Conservation (phyloP, 192 early-diverging fungal species). For the Coemansia sp. region DNA sequence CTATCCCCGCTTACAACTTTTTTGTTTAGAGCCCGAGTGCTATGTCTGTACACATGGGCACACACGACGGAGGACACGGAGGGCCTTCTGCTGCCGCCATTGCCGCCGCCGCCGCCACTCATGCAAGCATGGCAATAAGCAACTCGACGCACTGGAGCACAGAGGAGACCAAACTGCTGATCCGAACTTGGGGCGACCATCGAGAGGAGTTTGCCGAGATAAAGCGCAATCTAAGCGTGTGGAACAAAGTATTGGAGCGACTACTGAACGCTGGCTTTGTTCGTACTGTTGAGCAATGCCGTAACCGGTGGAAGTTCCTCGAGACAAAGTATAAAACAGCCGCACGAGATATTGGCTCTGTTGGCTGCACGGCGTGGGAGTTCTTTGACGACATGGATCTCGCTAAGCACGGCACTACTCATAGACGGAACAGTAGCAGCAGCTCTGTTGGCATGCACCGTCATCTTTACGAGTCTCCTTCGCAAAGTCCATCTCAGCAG, state of each 20-base stretch:
- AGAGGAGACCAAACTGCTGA: constrained; percentile 50
- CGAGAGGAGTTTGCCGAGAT: constrained; percentile 57
- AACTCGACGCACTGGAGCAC: constrained; percentile 60
- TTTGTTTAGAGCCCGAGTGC: constrained; percentile 15
- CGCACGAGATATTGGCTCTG: constrained; percentile 17
- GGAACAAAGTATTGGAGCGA: constrained; percentile 57
- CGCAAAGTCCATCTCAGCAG: constrained; percentile 7
- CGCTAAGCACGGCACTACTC: constrained; percentile 37
- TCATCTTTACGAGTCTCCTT: constrained; percentile 1
- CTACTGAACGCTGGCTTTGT: constrained; percentile 49
- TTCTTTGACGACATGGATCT: constrained; percentile 51
- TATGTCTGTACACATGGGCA: constrained; percentile 27
- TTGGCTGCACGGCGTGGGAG: constrained; percentile 45
- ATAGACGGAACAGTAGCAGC: constrained; percentile 18
- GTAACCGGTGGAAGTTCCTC: constrained; percentile 58
- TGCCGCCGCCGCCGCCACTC: constrained; percentile 30
- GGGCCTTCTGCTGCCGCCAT: constrained; percentile 32
- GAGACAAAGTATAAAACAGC: constrained; percentile 55
- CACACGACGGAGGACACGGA: constrained; percentile 13
- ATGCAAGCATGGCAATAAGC: constrained; percentile 20
- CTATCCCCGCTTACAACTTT: background rate
- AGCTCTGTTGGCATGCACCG: constrained; percentile 4
- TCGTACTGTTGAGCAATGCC: constrained; percentile 57
- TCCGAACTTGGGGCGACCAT: constrained; percentile 55
- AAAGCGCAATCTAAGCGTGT: constrained; percentile 56